Evolutionary conservation across 345 rosid species (phyloP).

Genomic region (Camelina sativa): DNA sequence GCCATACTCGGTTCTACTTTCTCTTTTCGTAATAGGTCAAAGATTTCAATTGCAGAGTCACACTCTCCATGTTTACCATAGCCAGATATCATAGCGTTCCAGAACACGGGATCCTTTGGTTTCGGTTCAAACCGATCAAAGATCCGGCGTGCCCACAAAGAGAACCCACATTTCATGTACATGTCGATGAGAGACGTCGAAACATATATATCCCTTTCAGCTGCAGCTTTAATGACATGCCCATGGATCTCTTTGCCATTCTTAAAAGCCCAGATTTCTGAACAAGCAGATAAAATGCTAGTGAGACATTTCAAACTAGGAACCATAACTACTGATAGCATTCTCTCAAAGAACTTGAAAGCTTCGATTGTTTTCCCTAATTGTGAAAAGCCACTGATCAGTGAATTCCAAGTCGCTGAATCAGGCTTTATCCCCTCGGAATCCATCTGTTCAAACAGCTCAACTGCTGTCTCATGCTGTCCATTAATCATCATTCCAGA

Average conservation of each 20-base stretch:
- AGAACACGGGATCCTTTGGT: constrained; percentile 65
- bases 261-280: constrained; percentile 53
- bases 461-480: constrained; percentile 52
- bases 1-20: constrained; percentile 58
- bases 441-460: constrained; percentile 53
- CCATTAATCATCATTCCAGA: constrained; percentile 66
- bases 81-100: constrained; percentile 82
- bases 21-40: constrained; percentile 52
- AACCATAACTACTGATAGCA: constrained; percentile 49
- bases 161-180: constrained; percentile 70
- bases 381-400: constrained; percentile 66
- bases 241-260: constrained; percentile 68
- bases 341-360: constrained; percentile 57
- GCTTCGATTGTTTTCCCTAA: constrained; percentile 55
- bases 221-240: constrained; percentile 48
- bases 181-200: constrained; percentile 60
- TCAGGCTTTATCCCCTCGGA: constrained; percentile 60
- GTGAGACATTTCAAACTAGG: constrained; percentile 64
- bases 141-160: constrained; percentile 49
- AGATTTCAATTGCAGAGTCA: constrained; percentile 54
- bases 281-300: constrained; percentile 66
- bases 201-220: constrained; percentile 48
- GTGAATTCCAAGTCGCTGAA: constrained; percentile 73
- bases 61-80: constrained; percentile 70
- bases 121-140: constrained; percentile 54